A percentile compares a stretch with the other conserved stretches of the same genome.
These are phyloP conservation scores for Austroboletus eburneus DNA, from an alignment of 768 basidiomycete genomes.

Conservation along the genomic window DNA sequence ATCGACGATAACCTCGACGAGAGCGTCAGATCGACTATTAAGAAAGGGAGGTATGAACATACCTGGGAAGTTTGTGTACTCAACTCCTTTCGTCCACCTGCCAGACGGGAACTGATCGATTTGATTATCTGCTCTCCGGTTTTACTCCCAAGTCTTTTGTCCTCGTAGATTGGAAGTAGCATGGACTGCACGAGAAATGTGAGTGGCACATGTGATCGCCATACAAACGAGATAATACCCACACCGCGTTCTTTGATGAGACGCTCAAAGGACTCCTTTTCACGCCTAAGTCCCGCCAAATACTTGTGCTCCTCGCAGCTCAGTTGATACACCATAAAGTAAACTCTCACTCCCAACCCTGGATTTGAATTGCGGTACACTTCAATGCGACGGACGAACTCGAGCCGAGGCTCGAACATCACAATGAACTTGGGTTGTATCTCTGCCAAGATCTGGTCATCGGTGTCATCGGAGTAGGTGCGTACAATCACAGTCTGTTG, in stretches of 20 bases:
- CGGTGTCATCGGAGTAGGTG: slow-evolving; percentile 87
- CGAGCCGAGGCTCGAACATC: slow-evolving; percentile 92
- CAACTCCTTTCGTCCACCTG: slow-evolving; percentile 74
- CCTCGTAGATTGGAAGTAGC: slow-evolving; percentile 80
- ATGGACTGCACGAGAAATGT: slow-evolving; percentile 56
- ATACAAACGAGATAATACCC: slow-evolving; percentile 29
- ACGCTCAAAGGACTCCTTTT: slow-evolving; percentile 91
- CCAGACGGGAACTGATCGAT: slow-evolving; percentile 80
- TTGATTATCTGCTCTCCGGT: slow-evolving; percentile 61
- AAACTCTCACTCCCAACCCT: slow-evolving; percentile 80
- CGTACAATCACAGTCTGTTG: slow-evolving; percentile 83
- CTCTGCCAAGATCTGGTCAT: slow-evolving; percentile 84
- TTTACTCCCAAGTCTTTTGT: slow-evolving; percentile 38
- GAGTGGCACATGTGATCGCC: not conserved
- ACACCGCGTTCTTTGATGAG: slow-evolving; percentile 92
- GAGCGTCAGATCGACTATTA: not conserved
- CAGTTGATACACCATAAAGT: slow-evolving; percentile 92
- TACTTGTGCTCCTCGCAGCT: slow-evolving; percentile 97
- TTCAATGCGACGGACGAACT: slow-evolving; percentile 90
- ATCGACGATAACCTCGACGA: slow-evolving; percentile 97
- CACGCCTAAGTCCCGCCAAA: slow-evolving; percentile 78
- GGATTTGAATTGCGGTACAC: slow-evolving; percentile 86
- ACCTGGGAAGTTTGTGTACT: slow-evolving; percentile 65
- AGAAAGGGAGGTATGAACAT: not conserved
- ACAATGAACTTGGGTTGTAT: slow-evolving; percentile 88